phyloP scores from a whole-genome alignment of 768 basidiomycete species.

The Amyloporia xantha region DNA sequence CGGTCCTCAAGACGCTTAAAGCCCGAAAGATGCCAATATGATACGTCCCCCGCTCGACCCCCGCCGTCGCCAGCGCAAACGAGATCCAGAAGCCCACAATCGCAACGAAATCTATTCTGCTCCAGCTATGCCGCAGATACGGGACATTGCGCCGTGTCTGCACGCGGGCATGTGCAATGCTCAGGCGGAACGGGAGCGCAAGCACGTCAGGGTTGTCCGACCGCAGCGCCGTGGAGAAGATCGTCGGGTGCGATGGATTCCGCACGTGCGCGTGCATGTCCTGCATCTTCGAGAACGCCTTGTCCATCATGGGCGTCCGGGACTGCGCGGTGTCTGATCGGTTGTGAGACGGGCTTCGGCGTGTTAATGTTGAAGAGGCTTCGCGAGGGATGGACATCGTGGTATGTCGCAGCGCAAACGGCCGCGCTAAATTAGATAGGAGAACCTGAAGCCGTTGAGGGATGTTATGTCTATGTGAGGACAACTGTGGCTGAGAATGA shows the following conservation, averaged over 20 bases:
- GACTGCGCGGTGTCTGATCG: constrained; percentile 26
- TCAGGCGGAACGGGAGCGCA: constrained; percentile 54
- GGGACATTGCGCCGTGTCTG: constrained; percentile 68
- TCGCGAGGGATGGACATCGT: constrained; percentile 9
- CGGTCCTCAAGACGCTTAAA: constrained; percentile 76
- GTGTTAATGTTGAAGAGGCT: constrained; percentile 5
- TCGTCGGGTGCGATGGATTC: constrained; percentile 41
- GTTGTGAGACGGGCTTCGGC: constrained; percentile 16
- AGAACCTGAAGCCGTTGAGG: constrained; percentile 39
- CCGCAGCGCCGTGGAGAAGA: constrained; percentile 42
- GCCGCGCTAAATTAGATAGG: constrained; percentile 42
- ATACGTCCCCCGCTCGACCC: constrained; percentile 55
- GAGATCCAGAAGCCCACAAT: constrained; percentile 83
- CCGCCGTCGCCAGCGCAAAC: constrained; percentile 63
- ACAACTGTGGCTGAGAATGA: constrained; percentile 18
- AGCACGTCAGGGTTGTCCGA: constrained; percentile 39
- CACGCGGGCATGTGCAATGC: constrained; percentile 46
- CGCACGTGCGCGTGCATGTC: constrained; percentile 34
- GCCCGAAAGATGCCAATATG: constrained; percentile 90
- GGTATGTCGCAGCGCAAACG: constrained; percentile 42
- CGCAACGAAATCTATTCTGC: constrained; percentile 81
- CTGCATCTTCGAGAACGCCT: constrained; percentile 27
- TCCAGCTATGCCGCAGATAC: constrained; percentile 91
- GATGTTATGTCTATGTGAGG: constrained; percentile 39
- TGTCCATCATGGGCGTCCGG: constrained; percentile 28